Evolutionary conservation across 164 flowering plant genomes (phyloP).

Genomic region (Tetracentron sinense): DNA sequence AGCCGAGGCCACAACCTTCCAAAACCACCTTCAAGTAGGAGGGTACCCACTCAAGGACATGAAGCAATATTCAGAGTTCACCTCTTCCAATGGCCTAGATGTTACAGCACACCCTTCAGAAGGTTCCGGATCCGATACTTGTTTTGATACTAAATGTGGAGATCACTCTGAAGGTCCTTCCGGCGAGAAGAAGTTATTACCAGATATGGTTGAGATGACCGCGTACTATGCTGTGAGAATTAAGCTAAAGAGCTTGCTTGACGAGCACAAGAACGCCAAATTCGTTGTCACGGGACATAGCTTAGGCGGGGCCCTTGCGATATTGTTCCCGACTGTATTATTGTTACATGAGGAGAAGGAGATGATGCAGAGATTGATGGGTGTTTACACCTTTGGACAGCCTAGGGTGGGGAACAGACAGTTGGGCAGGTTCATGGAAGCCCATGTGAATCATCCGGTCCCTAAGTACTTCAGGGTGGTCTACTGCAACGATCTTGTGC

Average conservation of each 20-base stretch:
- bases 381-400: conserved; percentile 75
- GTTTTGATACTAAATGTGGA: neutral
- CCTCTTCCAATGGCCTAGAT: no score
- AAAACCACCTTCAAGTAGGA: conserved; percentile 28
- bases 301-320: conserved; percentile 79
- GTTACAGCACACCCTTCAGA: neutral
- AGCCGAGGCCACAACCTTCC: conserved; percentile 44
- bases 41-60: neutral
- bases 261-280: conserved; percentile 55
- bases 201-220: conserved; percentile 36
- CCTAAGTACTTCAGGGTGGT: conserved; percentile 62
- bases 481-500: conserved; percentile 74
- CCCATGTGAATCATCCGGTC: conserved; percentile 34
- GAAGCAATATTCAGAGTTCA: neutral
- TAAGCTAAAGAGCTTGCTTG: conserved; percentile 45
- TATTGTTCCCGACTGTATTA: conserved; percentile 57
- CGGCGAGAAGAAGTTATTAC: conserved; percentile 9
- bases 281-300: conserved; percentile 80
- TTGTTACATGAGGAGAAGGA: conserved; percentile 50
- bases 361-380: conserved; percentile 43
- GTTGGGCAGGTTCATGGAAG: conserved; percentile 52
- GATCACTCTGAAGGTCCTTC: neutral
- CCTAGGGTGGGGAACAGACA: conserved; percentile 59
- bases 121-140: neutral
- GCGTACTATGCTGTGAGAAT: conserved; percentile 55